phyloP scores from a whole-genome alignment of 257 asterid species.

The Thymus mandschuricus region DNA sequence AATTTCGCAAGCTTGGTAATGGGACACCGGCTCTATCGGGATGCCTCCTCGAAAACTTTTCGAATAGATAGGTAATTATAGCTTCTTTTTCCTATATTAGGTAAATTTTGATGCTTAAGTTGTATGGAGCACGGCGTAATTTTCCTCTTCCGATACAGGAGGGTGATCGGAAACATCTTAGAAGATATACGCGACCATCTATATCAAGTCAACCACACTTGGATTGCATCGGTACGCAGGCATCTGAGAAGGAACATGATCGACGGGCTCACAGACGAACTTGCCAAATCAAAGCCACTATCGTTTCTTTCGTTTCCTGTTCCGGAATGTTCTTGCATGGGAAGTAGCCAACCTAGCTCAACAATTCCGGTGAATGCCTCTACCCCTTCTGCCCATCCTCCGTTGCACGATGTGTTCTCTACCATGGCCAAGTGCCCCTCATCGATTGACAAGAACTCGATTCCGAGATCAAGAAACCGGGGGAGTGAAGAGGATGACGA shows the following conservation, averaged over 20 bases:
- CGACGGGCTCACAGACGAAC: constrained; percentile 59
- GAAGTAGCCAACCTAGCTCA: constrained; percentile 28
- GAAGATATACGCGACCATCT: constrained; percentile 72
- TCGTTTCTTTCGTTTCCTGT: constrained; percentile 83
- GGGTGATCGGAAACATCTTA: constrained; percentile 53
- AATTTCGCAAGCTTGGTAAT: constrained; percentile 88
- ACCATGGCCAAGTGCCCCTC: constrained; percentile 64
- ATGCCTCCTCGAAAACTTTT: constrained; percentile 70
- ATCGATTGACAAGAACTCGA: constrained; percentile 51
- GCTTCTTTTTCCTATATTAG: background rate
- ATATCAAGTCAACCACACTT: constrained; percentile 82
- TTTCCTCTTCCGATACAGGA: constrained; percentile 46
- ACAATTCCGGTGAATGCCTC: constrained; percentile 37
- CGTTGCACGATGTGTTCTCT: constrained; percentile 44
- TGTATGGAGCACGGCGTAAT: background rate
- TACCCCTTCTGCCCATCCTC: constrained; percentile 41
- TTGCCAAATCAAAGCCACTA: constrained; percentile 47
- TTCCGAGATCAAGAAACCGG: constrained; percentile 40
- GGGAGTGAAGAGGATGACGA: constrained; percentile 70
- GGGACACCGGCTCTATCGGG: constrained; percentile 86
- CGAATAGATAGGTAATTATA: constrained; percentile 69
- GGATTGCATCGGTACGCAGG: constrained; percentile 65
- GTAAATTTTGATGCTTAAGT: background rate
- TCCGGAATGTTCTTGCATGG: constrained; percentile 82
- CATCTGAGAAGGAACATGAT: constrained; percentile 60